phyloP scores from a whole-genome alignment of 106 monocot genomes.

The Dioscorea alata region DNA sequence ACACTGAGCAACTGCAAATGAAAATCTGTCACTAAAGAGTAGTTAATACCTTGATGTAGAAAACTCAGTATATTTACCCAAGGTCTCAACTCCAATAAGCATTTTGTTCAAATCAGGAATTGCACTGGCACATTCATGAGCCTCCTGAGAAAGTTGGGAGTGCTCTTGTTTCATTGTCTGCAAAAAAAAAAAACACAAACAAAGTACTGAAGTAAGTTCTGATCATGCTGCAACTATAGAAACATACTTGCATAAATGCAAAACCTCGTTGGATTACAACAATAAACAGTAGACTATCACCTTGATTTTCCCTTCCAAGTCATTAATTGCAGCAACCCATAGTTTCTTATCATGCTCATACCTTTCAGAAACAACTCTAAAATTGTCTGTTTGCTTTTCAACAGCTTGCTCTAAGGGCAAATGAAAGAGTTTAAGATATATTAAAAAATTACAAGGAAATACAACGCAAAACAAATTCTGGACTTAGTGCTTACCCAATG shows the following conservation, averaged over 20 bases:
- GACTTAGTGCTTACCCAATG: conserved; percentile 34
- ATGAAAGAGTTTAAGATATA: neutral
- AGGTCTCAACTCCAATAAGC: conserved; percentile 54
- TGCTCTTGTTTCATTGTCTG: conserved; percentile 72
- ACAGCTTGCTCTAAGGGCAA: conserved; percentile 40
- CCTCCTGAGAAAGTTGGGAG: conserved; percentile 44
- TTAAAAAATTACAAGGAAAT: neutral
- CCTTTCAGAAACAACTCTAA: conserved; percentile 35
- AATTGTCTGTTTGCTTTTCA: conserved; percentile 32
- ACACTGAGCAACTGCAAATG: conserved; percentile 51
- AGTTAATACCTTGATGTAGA: too few species aligned
- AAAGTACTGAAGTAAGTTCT: neutral
- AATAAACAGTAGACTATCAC: conserved; percentile 11
- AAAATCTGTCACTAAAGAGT: neutral
- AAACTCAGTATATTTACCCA: conserved; percentile 28
- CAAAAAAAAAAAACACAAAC: neutral
- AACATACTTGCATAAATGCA: too few species aligned
- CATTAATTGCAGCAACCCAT: conserved; percentile 43
- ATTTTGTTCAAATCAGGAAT: conserved; percentile 76
- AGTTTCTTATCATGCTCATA: conserved; percentile 51
- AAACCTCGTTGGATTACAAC: neutral
- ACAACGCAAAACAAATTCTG: neutral
- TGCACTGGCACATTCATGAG: conserved; percentile 61
- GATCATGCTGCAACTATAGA: too few species aligned
- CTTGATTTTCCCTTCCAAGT: conserved; percentile 65